Conservation (phyloP, 2,329 filamentous ascomycete species). For the Verruconis gallopava region DNA sequence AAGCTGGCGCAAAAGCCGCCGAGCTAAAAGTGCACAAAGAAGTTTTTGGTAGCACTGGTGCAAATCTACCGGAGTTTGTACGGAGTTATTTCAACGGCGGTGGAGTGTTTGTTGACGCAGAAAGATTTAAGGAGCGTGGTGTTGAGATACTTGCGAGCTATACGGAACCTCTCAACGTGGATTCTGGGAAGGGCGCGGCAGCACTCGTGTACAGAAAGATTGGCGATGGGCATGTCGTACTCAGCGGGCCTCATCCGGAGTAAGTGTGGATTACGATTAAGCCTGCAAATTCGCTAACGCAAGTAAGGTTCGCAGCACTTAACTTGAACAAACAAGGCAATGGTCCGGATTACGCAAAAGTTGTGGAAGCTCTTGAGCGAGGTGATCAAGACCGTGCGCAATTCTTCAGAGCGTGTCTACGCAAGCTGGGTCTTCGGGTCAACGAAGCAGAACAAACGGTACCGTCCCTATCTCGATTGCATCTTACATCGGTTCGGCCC, state of each 20-base stretch:
- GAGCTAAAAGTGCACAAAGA: slow-evolving; percentile 51
- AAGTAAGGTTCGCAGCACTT: slow-evolving; percentile 59
- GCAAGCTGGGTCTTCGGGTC: slow-evolving; percentile 70
- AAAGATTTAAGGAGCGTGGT: slow-evolving; percentile 45
- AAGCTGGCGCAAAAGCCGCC: slow-evolving; percentile 66
- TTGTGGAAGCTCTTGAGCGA: slow-evolving; percentile 53
- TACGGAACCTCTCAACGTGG: slow-evolving; percentile 58
- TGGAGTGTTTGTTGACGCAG: slow-evolving; percentile 77
- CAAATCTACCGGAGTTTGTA: slow-evolving; percentile 47
- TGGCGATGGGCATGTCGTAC: slow-evolving; percentile 62
- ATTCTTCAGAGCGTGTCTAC: slow-evolving; percentile 69
- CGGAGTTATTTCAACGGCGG: slow-evolving; percentile 87
- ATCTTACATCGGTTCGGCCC: slow-evolving; percentile 60
- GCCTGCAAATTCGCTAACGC: no score
- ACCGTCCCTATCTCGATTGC: slow-evolving; percentile 68
- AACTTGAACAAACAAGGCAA: slow-evolving; percentile 60
- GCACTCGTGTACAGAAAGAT: slow-evolving; percentile 75
- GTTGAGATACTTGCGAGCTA: slow-evolving; percentile 78
- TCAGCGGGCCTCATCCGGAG: slow-evolving; percentile 91
- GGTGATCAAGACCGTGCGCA: slow-evolving; percentile 57
- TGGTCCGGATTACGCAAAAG: slow-evolving; percentile 53
- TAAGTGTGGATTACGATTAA: no score
- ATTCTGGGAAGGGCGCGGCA: slow-evolving; percentile 58
- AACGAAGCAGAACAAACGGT: slow-evolving; percentile 55
- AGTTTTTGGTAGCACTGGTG: slow-evolving; percentile 36